Evolutionary conservation across 2,329 filamentous ascomycete species (phyloP).

Genomic region (Allantophomopsis cytisporea): DNA sequence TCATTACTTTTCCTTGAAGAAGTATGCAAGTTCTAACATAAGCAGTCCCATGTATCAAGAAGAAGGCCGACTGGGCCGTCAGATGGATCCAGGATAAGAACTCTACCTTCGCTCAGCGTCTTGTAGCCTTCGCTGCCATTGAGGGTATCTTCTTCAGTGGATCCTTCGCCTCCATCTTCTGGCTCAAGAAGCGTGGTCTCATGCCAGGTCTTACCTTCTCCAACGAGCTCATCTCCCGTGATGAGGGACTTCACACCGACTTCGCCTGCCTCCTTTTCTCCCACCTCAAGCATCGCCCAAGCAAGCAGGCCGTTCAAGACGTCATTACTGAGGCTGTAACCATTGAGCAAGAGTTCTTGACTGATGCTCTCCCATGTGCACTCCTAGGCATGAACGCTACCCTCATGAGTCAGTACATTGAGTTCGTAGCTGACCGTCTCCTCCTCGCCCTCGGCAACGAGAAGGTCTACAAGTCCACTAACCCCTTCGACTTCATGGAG

Average conservation of each 20-base stretch:
- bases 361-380: constrained; percentile 82
- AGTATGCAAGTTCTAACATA: too few relatives aligned
- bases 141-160: constrained; percentile 99
- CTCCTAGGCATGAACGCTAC: constrained; percentile 95
- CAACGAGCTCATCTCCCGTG: constrained; percentile 98
- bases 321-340: constrained; percentile 89
- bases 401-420: constrained; percentile 99
- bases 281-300: constrained; percentile 87
- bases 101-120: constrained; percentile 88
- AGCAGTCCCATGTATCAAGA: constrained; percentile 84
- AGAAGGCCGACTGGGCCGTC: constrained; percentile 97
- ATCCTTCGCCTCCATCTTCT: constrained; percentile 98
- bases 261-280: constrained; percentile 96
- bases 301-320: constrained; percentile 64
- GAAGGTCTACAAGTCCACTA: constrained; percentile 83
- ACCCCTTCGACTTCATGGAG: constrained; percentile 99
- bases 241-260: constrained; percentile 98
- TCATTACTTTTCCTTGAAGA: background rate
- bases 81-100: constrained; percentile 88
- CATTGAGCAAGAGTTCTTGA: constrained; percentile 97
- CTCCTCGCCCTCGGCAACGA: constrained; percentile 86
- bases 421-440: constrained; percentile 95
- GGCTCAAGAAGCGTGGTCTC: constrained; percentile 99
- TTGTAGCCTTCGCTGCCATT: constrained; percentile 93
- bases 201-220: constrained; percentile 99